Percentiles rank a stretch among this genome's conserved stretches.
phyloP scores from a whole-genome alignment of 1,139 yeast genomes.

The Insectozyma bohioensis region DNA sequence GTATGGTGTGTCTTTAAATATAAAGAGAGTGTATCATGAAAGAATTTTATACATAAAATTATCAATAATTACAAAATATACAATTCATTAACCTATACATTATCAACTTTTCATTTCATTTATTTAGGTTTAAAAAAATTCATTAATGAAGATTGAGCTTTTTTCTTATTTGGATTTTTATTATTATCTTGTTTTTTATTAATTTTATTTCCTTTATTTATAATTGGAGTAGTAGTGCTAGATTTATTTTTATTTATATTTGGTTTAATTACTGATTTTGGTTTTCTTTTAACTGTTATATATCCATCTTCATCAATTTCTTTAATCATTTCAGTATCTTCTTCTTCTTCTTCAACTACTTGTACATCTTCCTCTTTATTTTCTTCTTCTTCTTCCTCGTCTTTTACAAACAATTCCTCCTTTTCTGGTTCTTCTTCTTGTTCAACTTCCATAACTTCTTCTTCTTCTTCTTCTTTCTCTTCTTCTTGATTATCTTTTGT shows the following conservation, averaged over 20 bases:
- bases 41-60: too few species aligned
- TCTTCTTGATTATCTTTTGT: constrained; percentile 5
- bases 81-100: too few species aligned
- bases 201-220: too few species aligned
- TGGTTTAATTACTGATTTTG: constrained; percentile 18
- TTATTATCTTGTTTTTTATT: too few species aligned
- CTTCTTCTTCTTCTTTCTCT: constrained; percentile 5
- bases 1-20: too few species aligned
- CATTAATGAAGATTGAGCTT: constrained; percentile 39
- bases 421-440: constrained; percentile 3
- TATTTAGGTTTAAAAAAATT: constrained; percentile 34
- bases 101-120: not conserved
- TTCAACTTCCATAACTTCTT: constrained; percentile 5
- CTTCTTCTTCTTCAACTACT: constrained; percentile 9
- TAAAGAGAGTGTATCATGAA: too few species aligned
- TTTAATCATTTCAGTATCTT: constrained; percentile 14
- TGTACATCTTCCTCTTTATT: constrained; percentile 10
- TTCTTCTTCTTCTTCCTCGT: constrained; percentile 3
- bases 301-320: constrained; percentile 45
- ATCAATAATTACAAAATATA: too few species aligned
- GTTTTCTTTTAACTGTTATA: constrained; percentile 30
- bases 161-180: constrained; percentile 21
- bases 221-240: too few species aligned
- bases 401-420: constrained; percentile 5
- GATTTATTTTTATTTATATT: too few species aligned